Conservation (phyloP, 2,329 filamentous ascomycete species). For the Truncatella angustata region DNA sequence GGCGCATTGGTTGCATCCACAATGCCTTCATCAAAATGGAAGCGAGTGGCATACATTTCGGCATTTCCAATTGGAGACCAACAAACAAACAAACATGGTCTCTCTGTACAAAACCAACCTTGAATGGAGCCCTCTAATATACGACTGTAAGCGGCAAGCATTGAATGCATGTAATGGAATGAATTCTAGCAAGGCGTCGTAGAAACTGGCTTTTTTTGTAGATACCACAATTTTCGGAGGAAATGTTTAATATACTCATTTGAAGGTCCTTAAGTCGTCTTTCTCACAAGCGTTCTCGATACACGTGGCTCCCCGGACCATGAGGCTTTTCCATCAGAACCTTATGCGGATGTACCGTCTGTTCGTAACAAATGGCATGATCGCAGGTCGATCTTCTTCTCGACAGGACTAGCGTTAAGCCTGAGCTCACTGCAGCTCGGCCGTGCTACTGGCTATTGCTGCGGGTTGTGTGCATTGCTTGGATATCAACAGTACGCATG, state of each 20-base stretch:
- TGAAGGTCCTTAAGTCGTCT: background rate
- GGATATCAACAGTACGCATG: too few relatives aligned
- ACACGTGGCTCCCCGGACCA: background rate
- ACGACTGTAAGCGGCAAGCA: conserved; percentile 1
- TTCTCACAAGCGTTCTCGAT: background rate
- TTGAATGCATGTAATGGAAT: conserved; percentile 5
- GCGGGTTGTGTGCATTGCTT: too few relatives aligned
- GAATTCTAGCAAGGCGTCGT: conserved; percentile 5
- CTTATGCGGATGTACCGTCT: background rate
- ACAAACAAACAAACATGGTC: too few relatives aligned
- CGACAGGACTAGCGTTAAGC: background rate
- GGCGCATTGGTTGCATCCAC: background rate
- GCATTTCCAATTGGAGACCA: conserved; percentile 6
- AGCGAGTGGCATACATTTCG: background rate
- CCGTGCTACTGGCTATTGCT: background rate
- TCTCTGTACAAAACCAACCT: conserved; percentile 9
- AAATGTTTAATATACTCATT: conserved; percentile 13
- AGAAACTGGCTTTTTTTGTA: conserved; percentile 5
- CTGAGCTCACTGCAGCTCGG: background rate
- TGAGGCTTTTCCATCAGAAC: background rate
- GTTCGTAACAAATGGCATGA: background rate
- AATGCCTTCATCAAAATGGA: background rate
- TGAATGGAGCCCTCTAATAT: background rate
- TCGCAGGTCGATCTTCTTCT: background rate
- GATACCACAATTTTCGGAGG: conserved; percentile 12